Evolutionary conservation across 148 eudicot species (phyloP).

Genomic region (Vaccinium vitisidaea): DNA sequence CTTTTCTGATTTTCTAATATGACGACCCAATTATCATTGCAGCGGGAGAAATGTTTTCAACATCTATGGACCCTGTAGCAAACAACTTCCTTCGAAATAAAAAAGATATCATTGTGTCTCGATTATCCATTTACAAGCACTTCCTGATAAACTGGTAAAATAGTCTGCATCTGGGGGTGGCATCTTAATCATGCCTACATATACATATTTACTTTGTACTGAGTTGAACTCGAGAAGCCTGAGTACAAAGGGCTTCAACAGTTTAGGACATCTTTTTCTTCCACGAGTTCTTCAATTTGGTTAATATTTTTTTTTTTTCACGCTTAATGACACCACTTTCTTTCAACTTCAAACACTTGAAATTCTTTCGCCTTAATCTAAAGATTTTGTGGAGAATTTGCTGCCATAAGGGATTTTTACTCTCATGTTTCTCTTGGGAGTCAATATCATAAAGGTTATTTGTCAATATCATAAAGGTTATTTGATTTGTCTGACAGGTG

Average conservation of each 20-base stretch:
- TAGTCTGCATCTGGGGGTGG: not conserved
- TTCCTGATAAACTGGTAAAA: not conserved
- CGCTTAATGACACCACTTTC: not conserved
- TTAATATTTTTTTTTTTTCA: not conserved
- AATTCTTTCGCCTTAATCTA: not conserved
- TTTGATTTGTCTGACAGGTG: constrained; percentile 38
- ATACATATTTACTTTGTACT: not conserved
- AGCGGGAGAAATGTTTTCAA: not conserved
- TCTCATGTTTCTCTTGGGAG: not conserved
- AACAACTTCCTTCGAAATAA: not conserved
- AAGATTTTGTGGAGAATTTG: not conserved
- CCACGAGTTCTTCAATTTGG: not conserved
- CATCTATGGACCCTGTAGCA: not conserved
- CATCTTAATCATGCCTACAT: no score
- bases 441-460: not conserved
- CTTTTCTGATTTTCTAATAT: not conserved
- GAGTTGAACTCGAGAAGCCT: not conserved
- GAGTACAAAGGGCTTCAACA: not conserved
- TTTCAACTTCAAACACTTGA: not conserved
- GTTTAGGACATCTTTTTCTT: not conserved
- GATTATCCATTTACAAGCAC: not conserved
- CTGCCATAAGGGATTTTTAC: not conserved
- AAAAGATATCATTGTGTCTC: not conserved
- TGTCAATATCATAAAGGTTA: not conserved
- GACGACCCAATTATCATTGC: not conserved